phyloP scores from a whole-genome alignment of 306 rosid genomes.

The Castanospermum australe region DNA sequence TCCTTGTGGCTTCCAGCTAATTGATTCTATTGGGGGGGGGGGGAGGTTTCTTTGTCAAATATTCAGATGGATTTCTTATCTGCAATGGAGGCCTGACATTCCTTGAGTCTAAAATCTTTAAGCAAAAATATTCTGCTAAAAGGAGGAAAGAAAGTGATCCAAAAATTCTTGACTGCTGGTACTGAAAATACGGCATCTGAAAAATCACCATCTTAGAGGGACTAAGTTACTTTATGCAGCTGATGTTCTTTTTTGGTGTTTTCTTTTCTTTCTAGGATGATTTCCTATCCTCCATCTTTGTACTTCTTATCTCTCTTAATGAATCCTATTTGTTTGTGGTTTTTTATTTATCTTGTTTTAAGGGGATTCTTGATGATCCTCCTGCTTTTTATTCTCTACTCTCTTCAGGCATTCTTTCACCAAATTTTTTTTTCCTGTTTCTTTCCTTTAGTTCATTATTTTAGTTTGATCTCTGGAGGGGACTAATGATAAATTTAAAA shows the following conservation, averaged over 20 bases:
- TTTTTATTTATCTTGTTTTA: too few relatives aligned
- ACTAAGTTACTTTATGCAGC: not conserved
- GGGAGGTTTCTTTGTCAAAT: conserved; percentile 6
- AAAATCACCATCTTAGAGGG: conserved; percentile 20
- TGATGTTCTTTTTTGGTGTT: not conserved
- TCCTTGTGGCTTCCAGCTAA: conserved; percentile 3
- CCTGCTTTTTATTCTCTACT: too few relatives aligned
- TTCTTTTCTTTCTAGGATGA: not conserved
- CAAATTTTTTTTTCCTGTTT: too few relatives aligned
- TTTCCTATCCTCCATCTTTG: conserved; percentile 12
- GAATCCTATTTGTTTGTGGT: too few relatives aligned
- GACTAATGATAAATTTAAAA: too few relatives aligned
- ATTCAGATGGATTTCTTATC: conserved; percentile 4
- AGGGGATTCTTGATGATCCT: too few relatives aligned
- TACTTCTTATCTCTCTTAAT: not conserved
- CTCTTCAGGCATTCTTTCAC: too few relatives aligned
- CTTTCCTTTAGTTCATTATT: too few relatives aligned
- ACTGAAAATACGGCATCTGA: conserved; percentile 11
- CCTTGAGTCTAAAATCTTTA: not conserved
- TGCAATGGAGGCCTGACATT: not conserved
- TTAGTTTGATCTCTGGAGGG: too few relatives aligned
- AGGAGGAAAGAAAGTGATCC: conserved; percentile 4
- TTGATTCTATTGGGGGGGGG: not conserved
- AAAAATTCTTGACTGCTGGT: not conserved
- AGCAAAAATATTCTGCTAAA: conserved; percentile 4